A percentile compares a stretch with the other conserved stretches of the same genome.
Conservation (phyloP, 805 yeast genomes). For the Saccharomycopsis microspora region DNA sequence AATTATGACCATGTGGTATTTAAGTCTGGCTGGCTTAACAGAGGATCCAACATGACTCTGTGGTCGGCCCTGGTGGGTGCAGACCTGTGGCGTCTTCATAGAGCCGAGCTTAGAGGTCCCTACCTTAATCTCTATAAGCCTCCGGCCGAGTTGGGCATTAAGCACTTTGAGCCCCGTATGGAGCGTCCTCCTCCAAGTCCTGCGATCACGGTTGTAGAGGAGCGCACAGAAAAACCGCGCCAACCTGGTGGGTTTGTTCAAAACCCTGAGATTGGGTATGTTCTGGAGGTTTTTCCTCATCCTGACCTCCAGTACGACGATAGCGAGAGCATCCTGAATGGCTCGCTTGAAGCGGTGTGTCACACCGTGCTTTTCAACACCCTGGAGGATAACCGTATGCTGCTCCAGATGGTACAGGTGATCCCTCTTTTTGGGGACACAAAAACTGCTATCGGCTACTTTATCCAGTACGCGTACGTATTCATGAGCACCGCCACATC, state of each 20-base stretch:
- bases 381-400: constrained; percentile 26
- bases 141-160: constrained; percentile 35
- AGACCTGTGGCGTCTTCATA: constrained; percentile 31
- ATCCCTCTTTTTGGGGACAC: constrained; percentile 46
- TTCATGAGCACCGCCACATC: constrained; percentile 18
- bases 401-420: constrained; percentile 35
- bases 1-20: constrained; percentile 29
- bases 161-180: constrained; percentile 22
- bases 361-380: constrained; percentile 59
- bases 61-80: neutral
- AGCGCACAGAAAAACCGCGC: neutral
- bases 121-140: constrained; percentile 50
- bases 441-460: constrained; percentile 29
- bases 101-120: constrained; percentile 66
- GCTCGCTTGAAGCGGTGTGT: constrained; percentile 61
- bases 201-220: neutral
- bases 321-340: constrained; percentile 34
- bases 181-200: constrained; percentile 2
- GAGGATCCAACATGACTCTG: constrained; percentile 21
- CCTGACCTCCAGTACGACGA: constrained; percentile 46
- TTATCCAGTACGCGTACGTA: constrained; percentile 30
- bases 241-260: neutral
- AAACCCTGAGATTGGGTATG: constrained; percentile 19
- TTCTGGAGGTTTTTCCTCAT: constrained; percentile 42
- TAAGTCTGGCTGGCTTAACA: constrained; percentile 54